Conservation (phyloP, 1,284 basidiomycete species). For the Irpex lacteus region DNA sequence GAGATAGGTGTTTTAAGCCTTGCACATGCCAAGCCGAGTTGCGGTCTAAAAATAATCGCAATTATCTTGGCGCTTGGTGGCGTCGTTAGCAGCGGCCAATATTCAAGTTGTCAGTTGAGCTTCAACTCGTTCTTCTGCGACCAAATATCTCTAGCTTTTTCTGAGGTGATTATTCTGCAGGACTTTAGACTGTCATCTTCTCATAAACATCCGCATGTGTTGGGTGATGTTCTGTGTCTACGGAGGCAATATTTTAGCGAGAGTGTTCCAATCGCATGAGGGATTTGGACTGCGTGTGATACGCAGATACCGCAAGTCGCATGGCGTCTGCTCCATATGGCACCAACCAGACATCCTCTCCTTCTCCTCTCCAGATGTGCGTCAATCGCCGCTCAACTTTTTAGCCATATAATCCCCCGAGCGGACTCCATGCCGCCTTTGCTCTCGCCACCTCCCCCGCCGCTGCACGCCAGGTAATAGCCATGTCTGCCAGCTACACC, state of each 20-base stretch:
- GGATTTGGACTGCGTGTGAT: not conserved
- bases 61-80: constrained; percentile 1
- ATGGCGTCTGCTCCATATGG: not conserved
- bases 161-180: no score
- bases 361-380: not conserved
- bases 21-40: not conserved
- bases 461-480: not conserved
- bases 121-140: not conserved
- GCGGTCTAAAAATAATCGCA: not conserved
- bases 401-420: not conserved
- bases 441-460: constrained; percentile 12
- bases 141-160: not conserved
- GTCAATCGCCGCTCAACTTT: not conserved
- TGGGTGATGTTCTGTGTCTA: not conserved
- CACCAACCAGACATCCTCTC: not conserved
- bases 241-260: not conserved
- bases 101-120: not conserved
- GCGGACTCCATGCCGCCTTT: not conserved
- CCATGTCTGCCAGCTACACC: constrained; percentile 15
- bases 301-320: not conserved
- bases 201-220: not conserved
- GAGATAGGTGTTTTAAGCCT: not conserved
- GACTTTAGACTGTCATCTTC: not conserved
- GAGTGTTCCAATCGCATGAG: not conserved
- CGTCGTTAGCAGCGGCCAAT: not conserved